These are phyloP conservation scores for Tolypocladium cylindrosporum DNA, from an alignment of 2,329 filamentous ascomycete species.

Conservation along the genomic window DNA sequence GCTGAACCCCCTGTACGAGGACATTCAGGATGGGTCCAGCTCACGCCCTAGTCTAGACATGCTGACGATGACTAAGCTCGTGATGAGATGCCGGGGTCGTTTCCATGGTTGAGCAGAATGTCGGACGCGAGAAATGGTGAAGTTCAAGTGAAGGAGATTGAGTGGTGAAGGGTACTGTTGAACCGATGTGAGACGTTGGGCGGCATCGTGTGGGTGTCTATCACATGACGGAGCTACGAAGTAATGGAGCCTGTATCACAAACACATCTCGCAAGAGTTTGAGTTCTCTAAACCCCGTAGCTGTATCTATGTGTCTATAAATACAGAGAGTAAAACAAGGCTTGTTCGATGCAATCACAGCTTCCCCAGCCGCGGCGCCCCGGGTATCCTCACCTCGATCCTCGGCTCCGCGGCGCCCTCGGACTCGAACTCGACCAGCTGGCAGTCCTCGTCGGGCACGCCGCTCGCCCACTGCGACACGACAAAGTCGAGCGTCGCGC, in stretches of 20 bases:
- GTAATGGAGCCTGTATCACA: no score
- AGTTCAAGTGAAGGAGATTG: not conserved
- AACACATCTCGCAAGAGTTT: not conserved
- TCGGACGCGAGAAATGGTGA: no score
- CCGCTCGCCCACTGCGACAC: constrained; percentile 86
- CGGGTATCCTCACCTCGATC: constrained; percentile 23
- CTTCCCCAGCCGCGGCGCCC: not conserved
- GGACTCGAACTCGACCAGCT: constrained; percentile 51
- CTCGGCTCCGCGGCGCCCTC: constrained; percentile 27
- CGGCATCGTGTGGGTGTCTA: not conserved
- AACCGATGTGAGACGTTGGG: not conserved
- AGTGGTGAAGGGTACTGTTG: not conserved
- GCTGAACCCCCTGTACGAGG: not conserved
- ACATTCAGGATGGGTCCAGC: not conserved
- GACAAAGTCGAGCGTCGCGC: constrained; percentile 66
- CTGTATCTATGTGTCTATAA: no score
- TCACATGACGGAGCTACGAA: no score
- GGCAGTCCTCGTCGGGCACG: constrained; percentile 74
- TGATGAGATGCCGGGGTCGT: not conserved
- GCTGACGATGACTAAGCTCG: not conserved
- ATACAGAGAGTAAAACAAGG: no score
- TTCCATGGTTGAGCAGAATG: not conserved
- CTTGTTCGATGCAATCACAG: not conserved
- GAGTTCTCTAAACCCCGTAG: no score
- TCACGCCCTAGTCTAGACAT: not conserved